Evolutionary conservation across 2,329 filamentous ascomycete species (phyloP).

Genomic region (Pseudogymnoascus verrucosus): DNA sequence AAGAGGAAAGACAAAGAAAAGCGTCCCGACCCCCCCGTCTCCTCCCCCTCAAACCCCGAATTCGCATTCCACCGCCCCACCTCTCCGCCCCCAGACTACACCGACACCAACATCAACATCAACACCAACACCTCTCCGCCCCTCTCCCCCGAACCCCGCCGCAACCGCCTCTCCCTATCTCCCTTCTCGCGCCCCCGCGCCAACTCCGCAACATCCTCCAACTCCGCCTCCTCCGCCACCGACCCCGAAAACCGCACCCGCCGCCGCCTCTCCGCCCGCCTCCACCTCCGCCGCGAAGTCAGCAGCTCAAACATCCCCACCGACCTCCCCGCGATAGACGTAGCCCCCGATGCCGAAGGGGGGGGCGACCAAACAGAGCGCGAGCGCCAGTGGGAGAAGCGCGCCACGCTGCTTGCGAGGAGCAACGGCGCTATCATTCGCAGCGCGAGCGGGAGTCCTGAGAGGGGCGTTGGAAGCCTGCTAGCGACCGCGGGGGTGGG

Average conservation of each 20-base stretch:
- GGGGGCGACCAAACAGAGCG: constrained; percentile 34
- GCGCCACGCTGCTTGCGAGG: constrained; percentile 79
- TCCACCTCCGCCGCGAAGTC: constrained; percentile 55
- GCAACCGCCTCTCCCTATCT: constrained; percentile 38
- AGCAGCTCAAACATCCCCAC: constrained; percentile 68
- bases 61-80: constrained; percentile 83
- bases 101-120: constrained; percentile 34
- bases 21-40: constrained; percentile 13
- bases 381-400: constrained; percentile 83
- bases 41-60: constrained; percentile 41
- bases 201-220: constrained; percentile 17
- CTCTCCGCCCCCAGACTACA: constrained; percentile 68
- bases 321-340: constrained; percentile 67
- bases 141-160: constrained; percentile 25
- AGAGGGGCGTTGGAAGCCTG: constrained; percentile 19
- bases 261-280: constrained; percentile 57
- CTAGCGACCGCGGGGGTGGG: constrained; percentile 21
- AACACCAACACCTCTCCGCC: constrained; percentile 54
- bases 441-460: constrained; percentile 35
- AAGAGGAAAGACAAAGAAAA: constrained; percentile 46
- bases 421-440: constrained; percentile 38
- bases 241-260: constrained; percentile 19
- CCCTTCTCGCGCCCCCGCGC: constrained; percentile 9
- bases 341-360: constrained; percentile 28
- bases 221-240: constrained; percentile 16